A percentile compares a stretch with the other conserved stretches of the same genome.
These are phyloP conservation scores for Prunella vulgaris DNA, from an alignment of 257 asterid species.

Conservation along the genomic window DNA sequence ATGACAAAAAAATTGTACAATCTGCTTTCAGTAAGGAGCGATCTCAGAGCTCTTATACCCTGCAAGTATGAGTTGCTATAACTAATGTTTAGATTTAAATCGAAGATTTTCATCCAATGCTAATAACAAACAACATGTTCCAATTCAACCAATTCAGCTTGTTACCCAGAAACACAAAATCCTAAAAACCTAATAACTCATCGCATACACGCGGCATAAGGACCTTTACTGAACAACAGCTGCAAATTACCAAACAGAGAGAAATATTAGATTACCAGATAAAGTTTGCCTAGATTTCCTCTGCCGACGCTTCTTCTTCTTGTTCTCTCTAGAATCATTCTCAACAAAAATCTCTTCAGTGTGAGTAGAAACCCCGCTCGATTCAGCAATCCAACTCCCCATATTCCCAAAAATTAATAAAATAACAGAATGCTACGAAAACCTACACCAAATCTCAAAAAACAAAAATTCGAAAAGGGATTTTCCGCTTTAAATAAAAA, in stretches of 20 bases:
- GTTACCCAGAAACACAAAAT: background rate
- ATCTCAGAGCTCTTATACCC: background rate
- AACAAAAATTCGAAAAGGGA: conserved; percentile 3
- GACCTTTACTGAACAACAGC: background rate
- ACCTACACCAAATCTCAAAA: background rate
- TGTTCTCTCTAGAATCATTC: conserved; percentile 24
- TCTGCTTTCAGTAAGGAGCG: background rate
- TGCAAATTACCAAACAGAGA: too few relatives aligned
- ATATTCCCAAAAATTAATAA: conserved; percentile 14
- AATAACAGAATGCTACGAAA: background rate
- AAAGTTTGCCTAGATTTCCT: conserved; percentile 31
- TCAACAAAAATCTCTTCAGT: conserved; percentile 22
- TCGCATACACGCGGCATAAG: background rate
- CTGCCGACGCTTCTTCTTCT: conserved; percentile 38
- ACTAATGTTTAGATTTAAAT: background rate
- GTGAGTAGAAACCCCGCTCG: conserved; percentile 21
- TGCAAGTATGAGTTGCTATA: background rate
- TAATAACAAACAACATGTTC: background rate
- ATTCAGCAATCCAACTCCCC: conserved; percentile 34
- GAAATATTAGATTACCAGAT: conserved; percentile 26
- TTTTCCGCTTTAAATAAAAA: conserved; percentile 32
- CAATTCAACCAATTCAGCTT: background rate
- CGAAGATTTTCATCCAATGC: background rate
- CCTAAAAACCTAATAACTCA: background rate
- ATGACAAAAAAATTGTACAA: too few relatives aligned